Evolutionary conservation across 768 basidiomycete genomes (phyloP), one percentile per base, ranked within the genome.

Genomic region (Lentinula detonsa): DNA sequence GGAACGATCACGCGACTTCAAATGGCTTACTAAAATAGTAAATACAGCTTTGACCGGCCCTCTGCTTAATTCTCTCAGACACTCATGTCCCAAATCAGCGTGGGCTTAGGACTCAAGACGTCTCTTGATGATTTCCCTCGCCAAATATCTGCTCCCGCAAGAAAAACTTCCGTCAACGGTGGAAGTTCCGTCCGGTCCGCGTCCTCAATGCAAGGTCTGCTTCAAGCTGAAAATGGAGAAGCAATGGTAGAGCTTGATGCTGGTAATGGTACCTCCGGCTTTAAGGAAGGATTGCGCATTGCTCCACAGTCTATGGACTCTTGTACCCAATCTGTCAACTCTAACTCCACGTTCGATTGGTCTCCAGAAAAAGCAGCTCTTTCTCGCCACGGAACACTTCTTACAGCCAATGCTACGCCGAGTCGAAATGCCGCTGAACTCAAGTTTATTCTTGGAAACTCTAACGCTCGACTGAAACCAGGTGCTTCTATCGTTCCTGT

Each of bases 381-480:
- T 39, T 75, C 69, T 59, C 77, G 77, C 54, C 80, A 76, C 51
- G 81, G 80, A 23, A 88, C 85, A 18, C 73, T 87, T 45, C 74
- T 87, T 51, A 82, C 75, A 65, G 71, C 77, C 48, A 78, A 80
- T n/a, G 78, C 75, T 15, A 73, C 80, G 3, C 76, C 82, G 33
- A 73, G 74, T 34, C 74, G 79, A 65, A 85, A 78, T 54, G 76
- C 81, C 6, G 79, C 78, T 16, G 86, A 89, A 66, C 77, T 89
- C 52, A 83, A 81, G 61, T 70, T 79, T 35, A 78, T 90, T 55
- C 78, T 91, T 6, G 90, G 90, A 11, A 82, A 87, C 67, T 74
- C 82, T 0, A 73, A 78, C 59, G 78, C 85, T 28, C 79, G 81
- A 45, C 71, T 90, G 42, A 85, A 81, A 68, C 69, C 79, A 34